Percentiles rank a stretch among this genome's conserved stretches.
Evolutionary conservation across 768 basidiomycete species (phyloP).

Genomic region (Neoboletus brunneissimus): DNA sequence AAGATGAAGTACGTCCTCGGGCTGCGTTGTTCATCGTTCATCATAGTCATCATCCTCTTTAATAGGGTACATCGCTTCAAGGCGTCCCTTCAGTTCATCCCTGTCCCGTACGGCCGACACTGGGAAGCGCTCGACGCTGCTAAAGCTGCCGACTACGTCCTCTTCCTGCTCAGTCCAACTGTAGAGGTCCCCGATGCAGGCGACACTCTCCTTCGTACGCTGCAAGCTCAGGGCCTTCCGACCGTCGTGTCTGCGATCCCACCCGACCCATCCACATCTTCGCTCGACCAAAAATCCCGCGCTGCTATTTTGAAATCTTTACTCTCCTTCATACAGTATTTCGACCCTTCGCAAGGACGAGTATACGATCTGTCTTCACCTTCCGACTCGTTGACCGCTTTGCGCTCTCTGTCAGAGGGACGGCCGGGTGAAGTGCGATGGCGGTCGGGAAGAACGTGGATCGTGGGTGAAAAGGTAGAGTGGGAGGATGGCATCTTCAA

Average conservation of each 20-base stretch:
- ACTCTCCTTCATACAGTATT: slow-evolving; percentile 92
- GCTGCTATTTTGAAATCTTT: slow-evolving; percentile 78
- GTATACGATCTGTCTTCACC: slow-evolving; percentile 68
- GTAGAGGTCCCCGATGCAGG: slow-evolving; percentile 84
- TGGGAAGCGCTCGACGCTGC: slow-evolving; percentile 82
- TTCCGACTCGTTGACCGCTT: slow-evolving; percentile 67
- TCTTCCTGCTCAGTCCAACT: slow-evolving; percentile 77
- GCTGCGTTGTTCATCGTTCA: neutral
- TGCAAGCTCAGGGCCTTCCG: slow-evolving; percentile 90
- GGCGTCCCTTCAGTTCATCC: slow-evolving; percentile 85
- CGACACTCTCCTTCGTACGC: slow-evolving; percentile 79
- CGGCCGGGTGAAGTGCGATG: slow-evolving; percentile 76
- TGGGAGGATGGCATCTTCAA: slow-evolving; percentile 67
- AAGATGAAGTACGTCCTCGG: slow-evolving; percentile 55
- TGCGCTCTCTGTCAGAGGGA: slow-evolving; percentile 82
- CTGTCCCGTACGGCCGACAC: slow-evolving; percentile 65
- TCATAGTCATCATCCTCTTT: neutral
- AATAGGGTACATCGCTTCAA: slow-evolving; percentile 84
- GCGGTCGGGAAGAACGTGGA: slow-evolving; percentile 76
- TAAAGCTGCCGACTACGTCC: slow-evolving; percentile 86
- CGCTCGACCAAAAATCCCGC: slow-evolving; percentile 60
- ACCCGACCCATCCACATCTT: slow-evolving; percentile 42
- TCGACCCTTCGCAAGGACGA: slow-evolving; percentile 77
- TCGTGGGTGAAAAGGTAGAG: slow-evolving; percentile 64
- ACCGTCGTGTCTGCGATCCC: slow-evolving; percentile 76